phyloP scores from a whole-genome alignment of 257 asterid species.

The Eucommia ulmoides region DNA sequence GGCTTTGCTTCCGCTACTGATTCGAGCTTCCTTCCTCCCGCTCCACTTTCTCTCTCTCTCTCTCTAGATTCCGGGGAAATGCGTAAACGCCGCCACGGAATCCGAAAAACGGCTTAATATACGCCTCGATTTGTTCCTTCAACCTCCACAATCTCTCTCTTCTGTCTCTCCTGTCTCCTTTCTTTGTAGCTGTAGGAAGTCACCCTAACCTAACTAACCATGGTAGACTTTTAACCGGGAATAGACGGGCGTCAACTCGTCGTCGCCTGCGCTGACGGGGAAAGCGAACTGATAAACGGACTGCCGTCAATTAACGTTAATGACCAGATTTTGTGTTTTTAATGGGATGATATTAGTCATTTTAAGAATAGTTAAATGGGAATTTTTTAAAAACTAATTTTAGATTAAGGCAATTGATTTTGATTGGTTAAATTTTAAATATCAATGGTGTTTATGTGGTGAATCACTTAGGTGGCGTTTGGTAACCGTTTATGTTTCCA shows the following conservation, averaged over 20 bases:
- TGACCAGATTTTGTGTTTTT: background rate
- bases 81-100: slow-evolving; percentile 23
- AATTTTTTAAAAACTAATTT: too few species aligned
- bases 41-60: background rate
- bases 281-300: background rate
- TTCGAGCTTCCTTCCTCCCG: background rate
- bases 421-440: too few species aligned
- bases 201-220: background rate
- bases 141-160: slow-evolving; percentile 23
- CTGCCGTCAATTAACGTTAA: background rate
- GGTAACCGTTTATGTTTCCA: too few species aligned
- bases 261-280: background rate
- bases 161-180: slow-evolving; percentile 17
- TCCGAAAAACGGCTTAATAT: slow-evolving; percentile 40
- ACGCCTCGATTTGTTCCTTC: slow-evolving; percentile 38
- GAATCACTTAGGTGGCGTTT: too few species aligned
- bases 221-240: background rate
- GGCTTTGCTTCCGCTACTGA: background rate
- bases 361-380: too few species aligned
- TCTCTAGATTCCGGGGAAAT: slow-evolving; percentile 1
- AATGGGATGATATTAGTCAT: too few species aligned
- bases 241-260: too few species aligned
- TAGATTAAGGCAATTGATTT: too few species aligned
- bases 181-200: background rate
- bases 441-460: too few species aligned